A percentile compares a stretch with the other conserved stretches of the same genome.
phyloP scores from a whole-genome alignment of 2,329 filamentous ascomycete genomes.

The Lomentospora prolificans region DNA sequence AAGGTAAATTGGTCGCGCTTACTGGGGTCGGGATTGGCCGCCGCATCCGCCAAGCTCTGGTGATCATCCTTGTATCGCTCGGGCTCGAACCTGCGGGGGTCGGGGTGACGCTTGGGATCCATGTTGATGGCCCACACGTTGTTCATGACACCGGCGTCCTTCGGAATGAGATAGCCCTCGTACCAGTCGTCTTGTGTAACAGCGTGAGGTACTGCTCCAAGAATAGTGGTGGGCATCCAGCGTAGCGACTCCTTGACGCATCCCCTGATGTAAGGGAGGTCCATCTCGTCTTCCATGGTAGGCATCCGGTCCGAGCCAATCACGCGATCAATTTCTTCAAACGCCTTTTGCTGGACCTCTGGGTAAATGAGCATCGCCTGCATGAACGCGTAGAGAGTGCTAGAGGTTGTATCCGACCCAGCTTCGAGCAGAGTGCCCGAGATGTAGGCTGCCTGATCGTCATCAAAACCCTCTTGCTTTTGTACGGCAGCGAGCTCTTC shows the following conservation, averaged over 20 bases:
- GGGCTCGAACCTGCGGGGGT: constrained; percentile 33
- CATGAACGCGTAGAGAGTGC: constrained; percentile 28
- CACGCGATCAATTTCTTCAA: constrained; percentile 31
- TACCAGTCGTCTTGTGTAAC: constrained; percentile 25
- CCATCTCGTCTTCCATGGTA: constrained; percentile 27
- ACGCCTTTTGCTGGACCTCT: constrained; percentile 29
- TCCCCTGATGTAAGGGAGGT: constrained; percentile 34
- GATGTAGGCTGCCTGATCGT: constrained; percentile 14
- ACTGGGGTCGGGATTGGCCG: constrained; percentile 19
- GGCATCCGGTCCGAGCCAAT: constrained; percentile 32
- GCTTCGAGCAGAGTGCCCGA: constrained; percentile 14
- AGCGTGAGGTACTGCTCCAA: constrained; percentile 27
- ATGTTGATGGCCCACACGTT: constrained; percentile 36
- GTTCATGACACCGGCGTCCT: constrained; percentile 28
- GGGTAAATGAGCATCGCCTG: constrained; percentile 35
- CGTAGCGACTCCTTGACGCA: constrained; percentile 34
- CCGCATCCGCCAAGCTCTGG: constrained; percentile 20
- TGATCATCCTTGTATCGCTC: constrained; percentile 21
- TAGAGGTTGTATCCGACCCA: constrained; percentile 15
- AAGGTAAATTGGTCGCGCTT: constrained; percentile 45
- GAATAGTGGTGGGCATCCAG: constrained; percentile 31
- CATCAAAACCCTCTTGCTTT: constrained; percentile 12
- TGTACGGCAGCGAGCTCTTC: constrained; percentile 13
- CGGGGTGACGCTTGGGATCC: constrained; percentile 29
- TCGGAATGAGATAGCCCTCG: constrained; percentile 31